These are phyloP conservation scores for Gilbertella persicaria DNA, from an alignment of 371 early-diverging fungal species.

Conservation along the genomic window DNA sequence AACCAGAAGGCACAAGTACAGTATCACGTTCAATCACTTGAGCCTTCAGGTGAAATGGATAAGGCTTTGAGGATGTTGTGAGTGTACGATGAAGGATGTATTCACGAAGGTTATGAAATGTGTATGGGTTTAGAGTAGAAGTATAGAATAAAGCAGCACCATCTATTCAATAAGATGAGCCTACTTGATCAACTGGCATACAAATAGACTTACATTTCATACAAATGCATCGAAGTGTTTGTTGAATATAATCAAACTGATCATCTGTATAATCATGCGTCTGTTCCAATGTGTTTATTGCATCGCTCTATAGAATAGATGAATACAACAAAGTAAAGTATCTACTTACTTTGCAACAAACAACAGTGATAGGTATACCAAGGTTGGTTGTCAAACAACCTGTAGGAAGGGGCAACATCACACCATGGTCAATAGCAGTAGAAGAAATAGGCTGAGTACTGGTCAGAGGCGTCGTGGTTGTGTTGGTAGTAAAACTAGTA, in stretches of 20 bases:
- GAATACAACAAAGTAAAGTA: background rate
- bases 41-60: slow-evolving; percentile 67
- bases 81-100: slow-evolving; percentile 83
- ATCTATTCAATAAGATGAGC: slow-evolving; percentile 55
- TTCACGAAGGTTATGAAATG: slow-evolving; percentile 75
- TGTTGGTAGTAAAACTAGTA: background rate
- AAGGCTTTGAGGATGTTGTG: slow-evolving; percentile 45
- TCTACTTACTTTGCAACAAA: slow-evolving; percentile 80
- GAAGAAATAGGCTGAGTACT: slow-evolving; percentile 2
- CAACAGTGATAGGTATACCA: slow-evolving; percentile 83
- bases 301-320: slow-evolving; percentile 65
- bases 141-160: slow-evolving; percentile 93
- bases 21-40: slow-evolving; percentile 88
- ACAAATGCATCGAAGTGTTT: slow-evolving; percentile 86
- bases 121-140: slow-evolving; percentile 77
- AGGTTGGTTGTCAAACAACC: slow-evolving; percentile 80
- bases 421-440: slow-evolving; percentile 27
- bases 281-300: slow-evolving; percentile 70
- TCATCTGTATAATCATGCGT: slow-evolving; percentile 83
- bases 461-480: too few relatives aligned
- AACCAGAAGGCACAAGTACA: slow-evolving; percentile 90
- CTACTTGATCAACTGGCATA: background rate
- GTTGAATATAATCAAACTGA: slow-evolving; percentile 91
- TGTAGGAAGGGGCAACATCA: slow-evolving; percentile 67
- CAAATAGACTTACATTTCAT: slow-evolving; percentile 68